These are phyloP conservation scores for Ambrosia trifida DNA, from an alignment of 129 eudicot species.

Conservation along the genomic window DNA sequence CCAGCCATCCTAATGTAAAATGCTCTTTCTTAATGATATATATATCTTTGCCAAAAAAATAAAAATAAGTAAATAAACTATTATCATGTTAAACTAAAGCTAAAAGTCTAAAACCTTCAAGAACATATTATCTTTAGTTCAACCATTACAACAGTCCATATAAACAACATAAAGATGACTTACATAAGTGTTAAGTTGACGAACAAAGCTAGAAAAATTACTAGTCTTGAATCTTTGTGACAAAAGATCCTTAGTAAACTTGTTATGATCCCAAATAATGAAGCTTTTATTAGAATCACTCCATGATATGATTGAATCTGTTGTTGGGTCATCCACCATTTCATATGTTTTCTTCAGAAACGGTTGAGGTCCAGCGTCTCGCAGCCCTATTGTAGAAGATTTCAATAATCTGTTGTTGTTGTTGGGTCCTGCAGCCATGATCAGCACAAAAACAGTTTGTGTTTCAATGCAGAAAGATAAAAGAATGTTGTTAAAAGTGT, in stretches of 20 bases:
- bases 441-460: slow-evolving; percentile 20
- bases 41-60: too few relatives aligned
- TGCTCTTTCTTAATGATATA: too few relatives aligned
- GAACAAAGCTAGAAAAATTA: slow-evolving; percentile 87
- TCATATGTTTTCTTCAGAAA: slow-evolving; percentile 78
- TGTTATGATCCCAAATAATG: slow-evolving; percentile 82
- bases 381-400: slow-evolving; percentile 39
- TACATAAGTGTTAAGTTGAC: slow-evolving; percentile 93
- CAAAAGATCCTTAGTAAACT: slow-evolving; percentile 58
- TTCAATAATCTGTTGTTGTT: slow-evolving; percentile 18
- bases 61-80: too few relatives aligned
- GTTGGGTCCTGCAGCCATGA: neutral
- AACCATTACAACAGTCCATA: neutral
- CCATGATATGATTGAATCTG: slow-evolving; percentile 85
- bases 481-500: too few relatives aligned
- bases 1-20: too few relatives aligned
- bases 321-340: slow-evolving; percentile 81
- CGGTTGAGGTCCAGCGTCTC: slow-evolving; percentile 80
- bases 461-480: too few relatives aligned
- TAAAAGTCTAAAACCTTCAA: neutral
- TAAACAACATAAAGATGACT: slow-evolving; percentile 27
- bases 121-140: neutral
- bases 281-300: slow-evolving; percentile 50
- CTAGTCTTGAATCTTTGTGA: slow-evolving; percentile 78
- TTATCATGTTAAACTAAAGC: too few relatives aligned